A percentile compares a stretch with the other conserved stretches of the same genome.
These are phyloP conservation scores for Rhazya stricta DNA, from an alignment of 257 asterid genomes.

Conservation along the genomic window DNA sequence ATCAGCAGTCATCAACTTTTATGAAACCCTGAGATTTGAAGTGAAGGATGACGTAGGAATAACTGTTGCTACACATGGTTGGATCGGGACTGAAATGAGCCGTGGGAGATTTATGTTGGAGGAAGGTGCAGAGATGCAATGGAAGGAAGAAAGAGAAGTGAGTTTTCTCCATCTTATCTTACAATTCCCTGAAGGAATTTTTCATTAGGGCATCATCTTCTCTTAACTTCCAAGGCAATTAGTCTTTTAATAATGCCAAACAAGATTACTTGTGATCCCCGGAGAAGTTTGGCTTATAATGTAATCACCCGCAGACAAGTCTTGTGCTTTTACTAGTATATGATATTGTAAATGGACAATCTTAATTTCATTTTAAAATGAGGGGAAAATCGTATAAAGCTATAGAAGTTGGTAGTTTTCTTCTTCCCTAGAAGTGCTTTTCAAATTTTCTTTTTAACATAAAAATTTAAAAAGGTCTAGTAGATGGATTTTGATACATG, in stretches of 20 bases:
- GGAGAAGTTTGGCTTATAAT: too few species aligned
- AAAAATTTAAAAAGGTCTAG: too few species aligned
- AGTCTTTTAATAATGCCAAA: background rate
- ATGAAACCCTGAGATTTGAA: constrained; percentile 81
- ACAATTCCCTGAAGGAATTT: background rate
- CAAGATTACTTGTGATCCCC: background rate
- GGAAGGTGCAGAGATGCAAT: constrained; percentile 96
- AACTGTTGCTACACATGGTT: constrained; percentile 82
- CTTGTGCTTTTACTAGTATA: too few species aligned
- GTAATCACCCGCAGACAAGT: too few species aligned
- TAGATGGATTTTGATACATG: background rate
- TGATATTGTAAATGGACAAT: too few species aligned
- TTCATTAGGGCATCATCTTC: background rate
- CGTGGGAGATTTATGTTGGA: constrained; percentile 77
- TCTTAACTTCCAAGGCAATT: background rate
- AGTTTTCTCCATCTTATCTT: constrained; percentile 10
- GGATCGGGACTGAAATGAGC: constrained; percentile 79
- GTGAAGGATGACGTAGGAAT: constrained; percentile 67
- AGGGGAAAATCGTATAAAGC: too few species aligned
- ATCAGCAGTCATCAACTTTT: constrained; percentile 73
- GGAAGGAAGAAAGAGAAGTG: constrained; percentile 95
- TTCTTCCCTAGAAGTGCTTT: too few species aligned
- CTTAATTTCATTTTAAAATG: too few species aligned
- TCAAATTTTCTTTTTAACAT: too few species aligned
- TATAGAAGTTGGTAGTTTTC: too few species aligned